Evolutionary conservation across 1,284 basidiomycete genomes (phyloP), one percentile per base, ranked within the genome.

Genomic region (Tremellales sp.): DNA sequence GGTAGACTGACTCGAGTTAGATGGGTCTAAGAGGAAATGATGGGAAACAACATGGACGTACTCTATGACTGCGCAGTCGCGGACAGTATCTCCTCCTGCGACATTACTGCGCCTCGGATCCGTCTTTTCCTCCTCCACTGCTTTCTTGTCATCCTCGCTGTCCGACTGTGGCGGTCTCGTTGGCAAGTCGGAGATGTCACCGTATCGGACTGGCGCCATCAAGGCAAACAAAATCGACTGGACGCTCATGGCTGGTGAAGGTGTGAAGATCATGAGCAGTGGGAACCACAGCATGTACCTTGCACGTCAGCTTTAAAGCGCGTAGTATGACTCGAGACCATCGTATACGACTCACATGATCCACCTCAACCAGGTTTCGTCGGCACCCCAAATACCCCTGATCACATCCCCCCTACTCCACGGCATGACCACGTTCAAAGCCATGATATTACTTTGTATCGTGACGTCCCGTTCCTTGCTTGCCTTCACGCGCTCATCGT

Each of bases 221-320:
- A 73, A 56, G 0, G 73, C 73, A 45, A 64, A 71, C 4, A 75
- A 51, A 21, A 74, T 58, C 2, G 65, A 58, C 48, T 75, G 68
- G 24, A 72, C 57, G 1, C 60, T 45, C 44, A 56, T 58, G 8
- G 51, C 46, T 1, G 70, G 61, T 2, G 65, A 67, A 1, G 72
- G 72, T 0, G 73, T 75, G 42, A 73, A 26, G 43, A 74, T 39
- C 15, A 67, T 29, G 33, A 74, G 49, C 17, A 72, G 33, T 2
- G 72, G 72, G 44, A 62, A 64, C 12, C 70, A 53, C 3, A 71
- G 19, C 29, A 70, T 52, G 49, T 64, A 73, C 21, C 68, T 70
- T n/a, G 51, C 4, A 22, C 11, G 25, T 33, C 22, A 44, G 15
- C 29, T 25, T 39, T n/a, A n/a, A n/a, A n/a, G n/a, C n/a, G n/a